Evolutionary conservation across 345 rosid genomes (phyloP).

Genomic region (Pugionium cornutum): DNA sequence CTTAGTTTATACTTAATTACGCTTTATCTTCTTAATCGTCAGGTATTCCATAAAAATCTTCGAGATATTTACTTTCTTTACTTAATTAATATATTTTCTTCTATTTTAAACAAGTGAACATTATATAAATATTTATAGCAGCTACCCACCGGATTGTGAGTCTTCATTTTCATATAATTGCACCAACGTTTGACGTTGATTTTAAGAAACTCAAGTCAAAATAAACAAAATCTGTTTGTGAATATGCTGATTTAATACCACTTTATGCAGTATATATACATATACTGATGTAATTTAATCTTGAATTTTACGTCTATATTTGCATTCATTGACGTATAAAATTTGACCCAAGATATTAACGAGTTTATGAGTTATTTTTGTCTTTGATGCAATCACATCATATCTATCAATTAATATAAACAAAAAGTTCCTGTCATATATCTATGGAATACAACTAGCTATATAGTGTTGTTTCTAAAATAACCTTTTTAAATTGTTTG

Average conservation of each 20-base stretch:
- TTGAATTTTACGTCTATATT: slow-evolving; percentile 14
- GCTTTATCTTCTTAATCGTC: slow-evolving; percentile 31
- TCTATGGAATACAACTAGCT: background rate
- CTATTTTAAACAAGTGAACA: slow-evolving; percentile 21
- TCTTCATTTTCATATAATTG: slow-evolving; percentile 11
- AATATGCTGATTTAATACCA: slow-evolving; percentile 21
- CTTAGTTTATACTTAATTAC: slow-evolving; percentile 28
- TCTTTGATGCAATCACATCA: slow-evolving; percentile 16
- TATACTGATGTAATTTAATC: slow-evolving; percentile 10
- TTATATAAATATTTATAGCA: slow-evolving; percentile 15
- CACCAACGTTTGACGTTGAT: slow-evolving; percentile 39
- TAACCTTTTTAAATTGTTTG: too few relatives aligned
- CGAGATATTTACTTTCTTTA: slow-evolving; percentile 27
- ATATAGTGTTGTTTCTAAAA: background rate
- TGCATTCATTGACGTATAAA: slow-evolving; percentile 12
- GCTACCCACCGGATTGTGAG: slow-evolving; percentile 29
- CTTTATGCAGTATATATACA: background rate
- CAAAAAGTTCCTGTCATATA: slow-evolving; percentile 9
- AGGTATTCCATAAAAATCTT: slow-evolving; percentile 38
- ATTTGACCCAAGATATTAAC: slow-evolving; percentile 21
- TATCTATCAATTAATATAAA: background rate
- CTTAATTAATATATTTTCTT: slow-evolving; percentile 9
- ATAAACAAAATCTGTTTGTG: slow-evolving; percentile 23
- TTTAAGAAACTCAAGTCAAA: slow-evolving; percentile 32
- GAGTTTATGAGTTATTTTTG: slow-evolving; percentile 14